Conservation (phyloP, 495 filamentous ascomycete species). For the Penicillium argentinense region DNA sequence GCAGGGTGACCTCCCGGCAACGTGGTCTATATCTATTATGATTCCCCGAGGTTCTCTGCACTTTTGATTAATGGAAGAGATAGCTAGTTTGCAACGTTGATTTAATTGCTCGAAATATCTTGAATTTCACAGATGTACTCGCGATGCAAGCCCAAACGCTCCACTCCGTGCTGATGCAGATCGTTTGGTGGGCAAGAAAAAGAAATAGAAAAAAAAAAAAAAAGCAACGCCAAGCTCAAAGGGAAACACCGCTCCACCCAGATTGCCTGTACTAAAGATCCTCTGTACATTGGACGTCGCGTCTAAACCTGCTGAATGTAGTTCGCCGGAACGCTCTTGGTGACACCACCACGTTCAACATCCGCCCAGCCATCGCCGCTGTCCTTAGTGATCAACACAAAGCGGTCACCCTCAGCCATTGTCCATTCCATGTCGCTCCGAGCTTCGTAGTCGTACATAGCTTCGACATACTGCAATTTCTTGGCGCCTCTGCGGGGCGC, state of each 20-base stretch:
- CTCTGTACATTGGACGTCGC: slow-evolving; percentile 9
- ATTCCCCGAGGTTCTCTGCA: too few relatives aligned
- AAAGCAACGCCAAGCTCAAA: slow-evolving; percentile 4
- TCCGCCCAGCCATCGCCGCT: slow-evolving; percentile 94
- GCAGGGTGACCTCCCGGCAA: too few relatives aligned
- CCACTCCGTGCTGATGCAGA: slow-evolving; percentile 26
- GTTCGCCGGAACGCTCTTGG: slow-evolving; percentile 91
- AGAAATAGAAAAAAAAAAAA: slow-evolving; percentile 2
- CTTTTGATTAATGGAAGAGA: too few relatives aligned
- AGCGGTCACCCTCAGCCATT: slow-evolving; percentile 88
- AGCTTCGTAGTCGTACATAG: slow-evolving; percentile 87
- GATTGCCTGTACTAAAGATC: too few relatives aligned
- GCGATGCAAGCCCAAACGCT: slow-evolving; percentile 2
- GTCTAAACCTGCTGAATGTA: slow-evolving; percentile 75
- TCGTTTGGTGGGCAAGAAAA: slow-evolving; percentile 12
- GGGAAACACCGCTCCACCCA: too few relatives aligned
- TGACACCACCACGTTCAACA: slow-evolving; percentile 86
- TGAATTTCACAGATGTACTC: slow-evolving; percentile 11
- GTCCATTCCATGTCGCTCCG: slow-evolving; percentile 82
- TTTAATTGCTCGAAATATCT: neutral
- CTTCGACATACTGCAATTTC: slow-evolving; percentile 93
- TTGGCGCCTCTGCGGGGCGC: slow-evolving; percentile 90
- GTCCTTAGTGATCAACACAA: slow-evolving; percentile 83
- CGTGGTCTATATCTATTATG: too few relatives aligned
- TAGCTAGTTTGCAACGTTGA: too few relatives aligned